Evolutionary conservation across 2,329 filamentous ascomycete species (phyloP), one percentile per base, ranked within the genome.

Genomic region (Penicillium expansum): DNA sequence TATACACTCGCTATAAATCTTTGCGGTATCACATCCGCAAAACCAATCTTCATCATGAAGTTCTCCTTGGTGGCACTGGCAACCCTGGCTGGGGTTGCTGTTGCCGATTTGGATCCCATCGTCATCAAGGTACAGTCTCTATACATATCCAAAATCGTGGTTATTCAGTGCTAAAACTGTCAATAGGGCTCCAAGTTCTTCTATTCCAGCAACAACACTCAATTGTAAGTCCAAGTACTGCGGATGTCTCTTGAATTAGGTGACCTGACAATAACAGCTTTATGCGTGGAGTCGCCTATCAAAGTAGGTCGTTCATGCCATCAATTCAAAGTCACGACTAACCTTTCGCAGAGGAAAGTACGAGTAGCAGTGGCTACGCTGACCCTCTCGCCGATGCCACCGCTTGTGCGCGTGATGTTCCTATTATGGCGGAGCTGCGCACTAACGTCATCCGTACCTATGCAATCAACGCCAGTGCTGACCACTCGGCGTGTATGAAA

Each of bases 371-470:
- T 48, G 81, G 80, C 56, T 96, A 91, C 80, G 82, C 80, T 62
- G 93, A 97, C 73, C 92, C 92, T 58, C 84, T 97, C 37, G 82
- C 90, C 63, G 85, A 95, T 71, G 76, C 77, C 53, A 76, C 79
- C 27, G 75, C 79, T 62, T 97, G 93, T 83, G 83, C 83, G 72
- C 89, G 92, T 65, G 93, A 97, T 73, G 83, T 97, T 43, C 90
- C 91, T 45, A 83, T 88, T 64, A 82, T 97, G 64, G 73, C 84
- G 72, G 81, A 91, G 74, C 83, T 96, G 59, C 82, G 86, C 61
- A 96, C 91, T 75, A 97, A 97, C 79, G 86, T 86, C 66, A 93
- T 97, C 74, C 91, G 93, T 74, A 91, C 93, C 48, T 97, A 97
- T 75, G 91, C 91, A 69, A 86, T 97, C 70, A 84, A 97, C 77